These are phyloP conservation scores for Hymenoscyphus repandus DNA, from an alignment of 2,329 filamentous ascomycete species.

Conservation along the genomic window DNA sequence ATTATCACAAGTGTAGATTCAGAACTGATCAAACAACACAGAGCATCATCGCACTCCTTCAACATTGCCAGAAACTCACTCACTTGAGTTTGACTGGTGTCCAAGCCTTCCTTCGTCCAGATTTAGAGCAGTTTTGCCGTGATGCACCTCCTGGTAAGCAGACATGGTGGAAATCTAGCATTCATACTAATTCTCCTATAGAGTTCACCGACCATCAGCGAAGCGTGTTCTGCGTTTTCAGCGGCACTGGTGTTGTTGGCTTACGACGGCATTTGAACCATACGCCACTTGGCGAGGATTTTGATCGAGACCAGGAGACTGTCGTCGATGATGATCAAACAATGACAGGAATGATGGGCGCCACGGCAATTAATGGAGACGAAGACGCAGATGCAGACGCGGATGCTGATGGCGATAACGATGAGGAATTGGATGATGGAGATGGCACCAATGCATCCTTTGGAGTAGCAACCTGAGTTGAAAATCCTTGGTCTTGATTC, in stretches of 20 bases:
- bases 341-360: slow-evolving; percentile 31
- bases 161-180: neutral
- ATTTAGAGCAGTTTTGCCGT: slow-evolving; percentile 80
- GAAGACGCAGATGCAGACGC: slow-evolving; percentile 17
- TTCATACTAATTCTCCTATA: slow-evolving; percentile 27
- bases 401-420: slow-evolving; percentile 20
- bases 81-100: slow-evolving; percentile 94
- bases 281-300: slow-evolving; percentile 73
- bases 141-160: slow-evolving; percentile 67
- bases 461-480: slow-evolving; percentile 7
- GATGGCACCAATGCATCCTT: slow-evolving; percentile 10
- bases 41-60: slow-evolving; percentile 86
- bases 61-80: slow-evolving; percentile 85
- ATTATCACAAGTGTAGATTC: neutral
- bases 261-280: slow-evolving; percentile 76
- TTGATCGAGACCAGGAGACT: slow-evolving; percentile 82
- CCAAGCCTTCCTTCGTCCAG: slow-evolving; percentile 79
- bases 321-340: slow-evolving; percentile 70
- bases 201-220: slow-evolving; percentile 96
- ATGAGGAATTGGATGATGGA: slow-evolving; percentile 22
- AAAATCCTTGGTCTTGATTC: neutral
- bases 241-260: slow-evolving; percentile 72
- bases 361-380: slow-evolving; percentile 18
- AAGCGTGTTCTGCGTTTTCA: slow-evolving; percentile 96
- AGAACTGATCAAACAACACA: slow-evolving; percentile 37